Base-by-base conservation (phyloP, 768 basidiomycete species). In the Boletus subcaerulescens region DNA sequence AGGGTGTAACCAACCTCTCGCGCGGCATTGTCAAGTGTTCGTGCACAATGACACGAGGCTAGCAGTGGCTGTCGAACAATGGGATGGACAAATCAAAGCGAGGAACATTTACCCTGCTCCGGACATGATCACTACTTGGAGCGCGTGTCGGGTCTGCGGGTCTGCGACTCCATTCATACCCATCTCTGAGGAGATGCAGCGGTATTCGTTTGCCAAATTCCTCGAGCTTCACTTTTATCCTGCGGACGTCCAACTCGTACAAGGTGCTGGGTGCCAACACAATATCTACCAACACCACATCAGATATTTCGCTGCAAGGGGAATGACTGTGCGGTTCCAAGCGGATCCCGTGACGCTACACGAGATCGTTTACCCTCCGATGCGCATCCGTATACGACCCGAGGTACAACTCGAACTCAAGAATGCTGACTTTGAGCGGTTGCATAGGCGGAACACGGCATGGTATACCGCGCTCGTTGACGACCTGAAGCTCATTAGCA, bases 201-300 rank as follows among this genome's bases (percentile, higher is more conserved):
- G 87, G 52, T 93, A 96, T 67, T 98, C 95, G 5, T 96, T 98
- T 68, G 92, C 89, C 35, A 95, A 97, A 63, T 98, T 96, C 70
- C 80, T 99, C 29, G 96, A 99, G 67, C 83, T 96, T 26, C 90
- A 93, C 66, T 98, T 98, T 71, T 97, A 98, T 71, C 94, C 93
- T 31, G 84, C 92, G 33, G 85, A 91, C 58, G 85, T 94, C 64
- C 80, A 85, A 63, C 76, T 92, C 45, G 84, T 92, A n/a, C 87
- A 85, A 62, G 92, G 90, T 10, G 91, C 93, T 32, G 87, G 87
- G 4, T 98, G 97, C 66, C 82, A 88, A 52, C 97, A 99, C 72
- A 97, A 98, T 67, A 91, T 94, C 54, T 96, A 93, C 65, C 84
- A 87, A 56, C 86, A 95, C 62, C 95, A 98, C 63, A 84, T 92